Evolutionary conservation across 1,139 yeast genomes (phyloP), one percentile per base, ranked within the genome.

Genomic region (Yamadazyma spencermartinsiae): DNA sequence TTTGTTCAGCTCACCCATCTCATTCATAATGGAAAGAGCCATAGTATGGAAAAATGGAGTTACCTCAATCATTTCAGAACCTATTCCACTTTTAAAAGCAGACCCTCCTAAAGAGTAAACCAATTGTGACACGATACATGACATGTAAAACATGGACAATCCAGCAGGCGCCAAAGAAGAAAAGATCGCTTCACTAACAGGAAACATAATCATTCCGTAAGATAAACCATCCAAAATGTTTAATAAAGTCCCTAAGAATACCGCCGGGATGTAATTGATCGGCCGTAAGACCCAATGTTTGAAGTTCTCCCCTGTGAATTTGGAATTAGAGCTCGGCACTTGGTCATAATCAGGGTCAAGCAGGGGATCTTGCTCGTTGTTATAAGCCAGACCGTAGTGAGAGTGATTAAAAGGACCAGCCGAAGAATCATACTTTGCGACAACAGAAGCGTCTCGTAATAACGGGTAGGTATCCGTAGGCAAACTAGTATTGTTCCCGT

Each of bases 1-100:
- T 15, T 76, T 71, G 26, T 71, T 63, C 10, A 58, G 41, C 13
- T 68, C 76, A 1, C 82, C 80, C 56, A 86, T 66, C 19, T 79
- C 76, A 4, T 61, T 60, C 54, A 81, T 66, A 33, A 92, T 82
- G 4, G 84, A 72, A 17, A 78, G 68, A 0, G 98, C 97, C 96
- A 92, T 90, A 3, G 95, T 77, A 56, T 92, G 98, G 69, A 92
- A 92, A 59, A 92, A 92, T 1, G 98, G 98, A 1, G 97, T 95
- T 15, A 92, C 90, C 61, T 92, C 98, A 49, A 92, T 92, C 98
- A 92, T 92, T 64, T 92, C 98, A 3, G 96, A 86, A 0, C 98
- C 98, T 36, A 90, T 82, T 8, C 96, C 96, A 7, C 92, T 77
- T 45, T 79, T 80, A 63, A 92, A 92, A 4, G 88, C 85, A 10